Conservation (phyloP, 75 land plant species). For the Picea sitchensis region DNA sequence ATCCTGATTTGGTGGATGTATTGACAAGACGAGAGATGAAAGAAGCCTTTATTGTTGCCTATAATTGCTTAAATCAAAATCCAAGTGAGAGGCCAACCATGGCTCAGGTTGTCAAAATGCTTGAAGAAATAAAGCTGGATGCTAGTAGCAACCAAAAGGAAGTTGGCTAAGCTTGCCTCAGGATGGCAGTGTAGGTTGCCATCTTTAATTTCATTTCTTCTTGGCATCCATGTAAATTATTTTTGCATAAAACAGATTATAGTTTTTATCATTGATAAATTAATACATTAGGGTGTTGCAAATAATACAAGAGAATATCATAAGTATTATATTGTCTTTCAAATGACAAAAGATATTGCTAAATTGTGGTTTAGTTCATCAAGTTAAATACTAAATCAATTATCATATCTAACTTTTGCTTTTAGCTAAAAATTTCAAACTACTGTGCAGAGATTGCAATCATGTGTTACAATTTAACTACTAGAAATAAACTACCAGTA, state of each 20-base stretch:
- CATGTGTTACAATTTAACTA: too few relatives aligned
- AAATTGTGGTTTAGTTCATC: not conserved
- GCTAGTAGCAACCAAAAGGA: not conserved
- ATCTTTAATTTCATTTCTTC: not conserved
- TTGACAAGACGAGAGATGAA: slow-evolving; percentile 53
- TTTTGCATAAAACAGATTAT: not conserved
- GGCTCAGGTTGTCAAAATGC: slow-evolving; percentile 70
- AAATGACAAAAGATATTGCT: not conserved
- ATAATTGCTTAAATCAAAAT: slow-evolving; percentile 56
- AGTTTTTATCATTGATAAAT: not conserved
- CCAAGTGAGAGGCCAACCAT: slow-evolving; percentile 68
- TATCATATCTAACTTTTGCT: not conserved
- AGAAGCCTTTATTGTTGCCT: slow-evolving; percentile 43
- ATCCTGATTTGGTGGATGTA: slow-evolving; percentile 28
- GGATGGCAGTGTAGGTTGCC: not conserved
- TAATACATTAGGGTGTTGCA: not conserved
- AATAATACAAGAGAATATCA: not conserved
- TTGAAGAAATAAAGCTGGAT: slow-evolving; percentile 39
- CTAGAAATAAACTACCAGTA: too few relatives aligned
- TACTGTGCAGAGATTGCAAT: too few relatives aligned
- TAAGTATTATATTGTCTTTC: not conserved
- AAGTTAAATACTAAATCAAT: not conserved
- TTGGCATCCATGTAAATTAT: not conserved
- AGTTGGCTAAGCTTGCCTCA: too few relatives aligned
- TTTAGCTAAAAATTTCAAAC: too few relatives aligned